Percentiles rank a stretch among this genome's conserved stretches.
phyloP scores from a whole-genome alignment of 352 stramenopile genomes.

The Phytophthora pluvialis region DNA sequence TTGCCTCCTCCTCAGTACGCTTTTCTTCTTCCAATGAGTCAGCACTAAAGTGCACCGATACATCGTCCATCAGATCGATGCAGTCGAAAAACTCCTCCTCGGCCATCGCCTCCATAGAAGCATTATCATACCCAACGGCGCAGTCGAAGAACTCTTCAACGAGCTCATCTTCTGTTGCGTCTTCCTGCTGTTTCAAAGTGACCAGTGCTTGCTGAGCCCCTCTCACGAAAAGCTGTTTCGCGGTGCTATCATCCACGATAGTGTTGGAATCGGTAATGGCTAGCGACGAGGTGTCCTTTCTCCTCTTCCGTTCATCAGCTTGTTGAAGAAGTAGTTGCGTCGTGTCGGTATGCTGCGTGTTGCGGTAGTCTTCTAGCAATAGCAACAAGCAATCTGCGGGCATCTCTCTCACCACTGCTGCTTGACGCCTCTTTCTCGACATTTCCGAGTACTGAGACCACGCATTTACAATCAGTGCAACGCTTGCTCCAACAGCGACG shows the following conservation, averaged over 20 bases:
- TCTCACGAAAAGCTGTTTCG: slow-evolving; percentile 22
- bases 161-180: slow-evolving; percentile 54
- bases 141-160: slow-evolving; percentile 91
- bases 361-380: slow-evolving; percentile 70
- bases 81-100: slow-evolving; percentile 91
- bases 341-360: slow-evolving; percentile 32
- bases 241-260: slow-evolving; percentile 2
- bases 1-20: slow-evolving; percentile 7
- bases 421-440: slow-evolving; percentile 65
- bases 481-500: slow-evolving; percentile 77
- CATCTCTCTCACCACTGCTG: slow-evolving; percentile 78
- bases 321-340: slow-evolving; percentile 43
- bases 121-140: slow-evolving; percentile 60
- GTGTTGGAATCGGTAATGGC: slow-evolving; percentile 14
- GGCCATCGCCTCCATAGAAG: slow-evolving; percentile 61
- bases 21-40: slow-evolving; percentile 28
- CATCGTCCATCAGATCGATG: slow-evolving; percentile 65
- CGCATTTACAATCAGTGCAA: slow-evolving; percentile 78
- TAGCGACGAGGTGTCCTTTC: slow-evolving; percentile 26
- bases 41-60: slow-evolving; percentile 53
- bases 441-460: slow-evolving; percentile 86
- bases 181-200: slow-evolving; percentile 40
- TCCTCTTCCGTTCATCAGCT: slow-evolving; percentile 36
- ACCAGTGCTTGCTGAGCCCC: slow-evolving; percentile 41
- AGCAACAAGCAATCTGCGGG: slow-evolving; percentile 72